Evolutionary conservation across 2,329 filamentous ascomycete genomes (phyloP).

Genomic region (Neoarthrinium moseri): DNA sequence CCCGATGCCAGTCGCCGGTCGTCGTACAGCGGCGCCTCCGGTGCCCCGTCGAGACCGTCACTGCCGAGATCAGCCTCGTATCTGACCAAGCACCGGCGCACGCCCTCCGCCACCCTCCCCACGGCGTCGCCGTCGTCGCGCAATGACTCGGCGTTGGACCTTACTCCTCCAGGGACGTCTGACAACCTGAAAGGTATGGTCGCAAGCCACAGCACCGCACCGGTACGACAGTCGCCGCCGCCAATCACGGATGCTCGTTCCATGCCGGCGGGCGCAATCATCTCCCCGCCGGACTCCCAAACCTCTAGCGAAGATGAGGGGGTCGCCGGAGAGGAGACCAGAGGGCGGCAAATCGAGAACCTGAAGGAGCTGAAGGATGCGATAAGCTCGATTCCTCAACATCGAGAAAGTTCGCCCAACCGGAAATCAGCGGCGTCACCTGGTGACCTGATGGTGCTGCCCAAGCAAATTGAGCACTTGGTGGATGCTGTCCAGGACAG

Average conservation of each 20-base stretch:
- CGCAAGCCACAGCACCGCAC: slow-evolving; percentile 43
- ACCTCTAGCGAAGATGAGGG: slow-evolving; percentile 77
- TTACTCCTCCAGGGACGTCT: slow-evolving; percentile 49
- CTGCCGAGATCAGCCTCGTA: slow-evolving; percentile 67
- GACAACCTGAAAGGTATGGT: slow-evolving; percentile 48
- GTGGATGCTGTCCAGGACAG: slow-evolving; percentile 42
- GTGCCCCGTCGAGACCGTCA: slow-evolving; percentile 41
- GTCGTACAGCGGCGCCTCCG: slow-evolving; percentile 42
- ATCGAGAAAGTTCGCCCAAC: slow-evolving; percentile 56
- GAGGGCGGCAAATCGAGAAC: slow-evolving; percentile 49
- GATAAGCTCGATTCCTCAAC: slow-evolving; percentile 74
- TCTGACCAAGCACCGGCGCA: slow-evolving; percentile 61
- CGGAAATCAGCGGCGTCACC: slow-evolving; percentile 29
- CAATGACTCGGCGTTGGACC: slow-evolving; percentile 35
- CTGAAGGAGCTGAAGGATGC: slow-evolving; percentile 76
- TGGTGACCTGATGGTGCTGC: slow-evolving; percentile 33
- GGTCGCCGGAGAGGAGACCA: slow-evolving; percentile 29
- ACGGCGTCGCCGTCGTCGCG: slow-evolving; percentile 17
- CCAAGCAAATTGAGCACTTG: slow-evolving; percentile 29
- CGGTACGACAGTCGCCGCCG: slow-evolving; percentile 80
- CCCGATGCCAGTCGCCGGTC: slow-evolving; percentile 58
- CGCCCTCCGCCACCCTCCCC: slow-evolving; percentile 43
- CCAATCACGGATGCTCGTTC: slow-evolving; percentile 68
- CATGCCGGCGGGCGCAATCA: slow-evolving; percentile 81
- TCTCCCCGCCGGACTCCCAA: slow-evolving; percentile 83